Conservation (phyloP, 2,329 filamentous ascomycete genomes). For the Ophiosphaerella korrae region DNA sequence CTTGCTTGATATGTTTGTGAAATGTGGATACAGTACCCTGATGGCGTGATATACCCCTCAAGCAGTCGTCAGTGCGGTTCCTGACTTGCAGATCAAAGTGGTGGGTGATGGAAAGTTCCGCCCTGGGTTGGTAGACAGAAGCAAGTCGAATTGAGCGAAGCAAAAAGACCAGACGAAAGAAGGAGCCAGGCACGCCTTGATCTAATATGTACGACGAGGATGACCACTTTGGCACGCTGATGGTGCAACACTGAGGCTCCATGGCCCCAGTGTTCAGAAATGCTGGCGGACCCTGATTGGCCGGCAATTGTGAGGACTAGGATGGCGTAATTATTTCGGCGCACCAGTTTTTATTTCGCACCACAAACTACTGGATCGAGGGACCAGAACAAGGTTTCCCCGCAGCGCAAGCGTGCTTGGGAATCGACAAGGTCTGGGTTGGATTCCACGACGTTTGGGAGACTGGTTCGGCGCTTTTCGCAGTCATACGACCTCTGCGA, state of each 20-base stretch:
- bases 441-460: neutral
- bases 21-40: constrained; percentile 12
- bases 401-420: too few relatives aligned
- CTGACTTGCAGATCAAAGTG: constrained; percentile 1
- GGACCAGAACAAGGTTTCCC: neutral
- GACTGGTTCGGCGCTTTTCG: neutral
- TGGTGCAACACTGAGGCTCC: constrained; percentile 7
- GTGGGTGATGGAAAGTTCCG: neutral
- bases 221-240: neutral
- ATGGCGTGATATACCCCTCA: constrained; percentile 19
- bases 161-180: neutral
- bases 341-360: neutral
- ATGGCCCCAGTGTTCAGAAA: constrained; percentile 7
- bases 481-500: constrained; percentile 26
- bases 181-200: neutral
- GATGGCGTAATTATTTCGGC: constrained; percentile 19
- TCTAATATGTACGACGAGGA: constrained; percentile 4
- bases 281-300: constrained; percentile 25
- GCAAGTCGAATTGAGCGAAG: neutral
- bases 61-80: neutral
- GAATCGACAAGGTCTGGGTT: too few relatives aligned
- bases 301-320: constrained; percentile 2
- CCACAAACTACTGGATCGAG: too few relatives aligned
- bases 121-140: neutral
- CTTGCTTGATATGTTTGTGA: neutral